A percentile compares a stretch with the other conserved stretches of the same genome.
These are phyloP conservation scores for Lachancea sp. DNA, from an alignment of 805 yeast genomes.

Conservation along the genomic window DNA sequence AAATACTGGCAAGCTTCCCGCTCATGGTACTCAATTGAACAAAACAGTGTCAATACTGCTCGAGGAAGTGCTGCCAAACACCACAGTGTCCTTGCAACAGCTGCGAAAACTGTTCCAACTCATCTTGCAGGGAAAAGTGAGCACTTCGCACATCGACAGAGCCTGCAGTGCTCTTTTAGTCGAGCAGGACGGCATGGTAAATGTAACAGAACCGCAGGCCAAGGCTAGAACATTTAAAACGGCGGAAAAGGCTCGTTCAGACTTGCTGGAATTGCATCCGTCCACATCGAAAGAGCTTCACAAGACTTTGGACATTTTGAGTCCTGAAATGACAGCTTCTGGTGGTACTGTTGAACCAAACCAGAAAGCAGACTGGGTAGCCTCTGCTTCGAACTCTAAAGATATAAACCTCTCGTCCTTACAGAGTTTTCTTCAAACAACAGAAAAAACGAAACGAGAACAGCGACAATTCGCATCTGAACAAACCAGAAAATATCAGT, in stretches of 20 bases:
- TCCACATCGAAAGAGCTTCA: constrained; percentile 5
- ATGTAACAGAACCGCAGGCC: constrained; percentile 12
- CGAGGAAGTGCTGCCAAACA: background rate
- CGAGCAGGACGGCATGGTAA: constrained; percentile 7
- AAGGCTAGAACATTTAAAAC: background rate
- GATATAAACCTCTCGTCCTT: constrained; percentile 15
- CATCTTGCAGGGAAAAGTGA: constrained; percentile 16
- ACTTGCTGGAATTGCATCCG: constrained; percentile 12
- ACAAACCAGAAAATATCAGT: constrained; percentile 18
- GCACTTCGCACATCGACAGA: constrained; percentile 10
- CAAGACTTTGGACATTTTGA: background rate
- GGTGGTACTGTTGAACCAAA: background rate
- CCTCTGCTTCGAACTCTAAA: background rate
- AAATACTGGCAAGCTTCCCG: background rate
- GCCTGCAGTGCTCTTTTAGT: constrained; percentile 9
- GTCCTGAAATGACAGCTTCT: background rate
- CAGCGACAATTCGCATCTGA: constrained; percentile 17
- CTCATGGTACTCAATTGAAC: background rate
- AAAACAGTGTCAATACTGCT: background rate
- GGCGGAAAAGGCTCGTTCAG: background rate
- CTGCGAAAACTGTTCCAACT: constrained; percentile 10
- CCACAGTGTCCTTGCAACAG: constrained; percentile 6
- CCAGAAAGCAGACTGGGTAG: background rate
- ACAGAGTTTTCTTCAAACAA: constrained; percentile 17
- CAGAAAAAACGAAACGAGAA: constrained; percentile 18